Conservation (phyloP, 202 grass and related monocot species). For the Hordeum pubiflorum region DNA sequence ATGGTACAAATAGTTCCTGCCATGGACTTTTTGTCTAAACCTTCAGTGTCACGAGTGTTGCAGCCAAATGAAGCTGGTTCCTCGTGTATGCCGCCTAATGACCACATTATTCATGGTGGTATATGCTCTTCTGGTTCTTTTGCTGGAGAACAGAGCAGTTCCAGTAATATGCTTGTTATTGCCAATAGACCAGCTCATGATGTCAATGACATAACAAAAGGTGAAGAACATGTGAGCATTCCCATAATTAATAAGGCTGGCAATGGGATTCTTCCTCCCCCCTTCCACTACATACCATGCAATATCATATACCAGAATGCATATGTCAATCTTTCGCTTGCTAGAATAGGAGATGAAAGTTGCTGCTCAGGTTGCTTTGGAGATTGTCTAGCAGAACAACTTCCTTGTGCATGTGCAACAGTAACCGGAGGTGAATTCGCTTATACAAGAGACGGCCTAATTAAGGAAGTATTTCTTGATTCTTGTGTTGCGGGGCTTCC, state of each 20-base stretch:
- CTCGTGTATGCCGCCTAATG: slow-evolving; percentile 2
- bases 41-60: slow-evolving; percentile 9
- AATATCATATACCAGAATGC: slow-evolving; percentile 71
- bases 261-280: slow-evolving; percentile 46
- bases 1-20: slow-evolving; percentile 28
- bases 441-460: slow-evolving; percentile 55
- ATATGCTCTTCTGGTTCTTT: background rate
- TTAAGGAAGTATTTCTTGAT: slow-evolving; percentile 57
- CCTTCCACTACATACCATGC: slow-evolving; percentile 65
- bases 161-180: slow-evolving; percentile 24
- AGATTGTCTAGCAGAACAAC: slow-evolving; percentile 53
- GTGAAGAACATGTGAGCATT: slow-evolving; percentile 62
- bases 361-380: slow-evolving; percentile 66
- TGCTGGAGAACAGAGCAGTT: slow-evolving; percentile 15
- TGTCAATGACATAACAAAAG: slow-evolving; percentile 74
- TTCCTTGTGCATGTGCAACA: slow-evolving; percentile 66
- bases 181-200: slow-evolving; percentile 27
- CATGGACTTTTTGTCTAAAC: slow-evolving; percentile 15
- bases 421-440: slow-evolving; percentile 79
- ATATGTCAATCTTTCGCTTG: slow-evolving; percentile 59
- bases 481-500: background rate
- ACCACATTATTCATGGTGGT: background rate
- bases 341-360: slow-evolving; percentile 79
- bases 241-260: slow-evolving; percentile 37
- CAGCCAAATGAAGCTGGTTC: slow-evolving; percentile 20